Evolutionary conservation across 345 rosid species (phyloP), one percentile per base, ranked within the genome.

Genomic region (Psidium friedrichsthalianum): DNA sequence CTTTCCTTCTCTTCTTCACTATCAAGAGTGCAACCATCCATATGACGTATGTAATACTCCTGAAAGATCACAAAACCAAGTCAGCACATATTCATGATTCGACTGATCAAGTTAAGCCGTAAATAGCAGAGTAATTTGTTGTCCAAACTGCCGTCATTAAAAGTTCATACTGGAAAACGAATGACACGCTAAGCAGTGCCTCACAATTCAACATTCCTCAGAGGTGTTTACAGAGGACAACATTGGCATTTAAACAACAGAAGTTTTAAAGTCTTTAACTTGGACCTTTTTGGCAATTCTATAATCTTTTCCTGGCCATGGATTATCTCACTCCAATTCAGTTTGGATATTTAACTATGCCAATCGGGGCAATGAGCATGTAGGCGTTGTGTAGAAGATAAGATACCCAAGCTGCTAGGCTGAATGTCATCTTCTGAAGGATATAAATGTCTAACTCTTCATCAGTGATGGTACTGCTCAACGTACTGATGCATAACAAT

Each of bases 11-110:
- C 98, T 64, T 94, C 96, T 90, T 94, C 96, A 3, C 93, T 87
- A 82, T 95, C 96, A 27, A 95, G 95, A 49, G 91, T 93, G 91
- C 98, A 94, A n/a, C 99, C 99, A 69, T 96, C 99, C 94, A 91
- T 90, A 86, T 95, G 98, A 81, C 99, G 96, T 61, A 96, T 94
- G 87, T 90, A 96, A 87, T 94, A 96, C 92, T 96, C 99, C 94
- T 94, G 84, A 69, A 61, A 78, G 82, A 74, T 55, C 27, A 51
- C 14, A 13, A 82, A 69, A 69, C 44, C 44, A 69, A 69, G 11
- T 9, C 78, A 69, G 47, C 78, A 69, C 78, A 69, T 69, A 32
- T 69, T 69, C 78, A 32, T 40, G 24, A 69, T 32, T 69, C 78
- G 32, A 69, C 24, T 16, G 78, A 32, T 69, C 24, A 69, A 69